Evolutionary conservation across 306 rosid species (phyloP).

Genomic region (Pterocarpus santalinus): DNA sequence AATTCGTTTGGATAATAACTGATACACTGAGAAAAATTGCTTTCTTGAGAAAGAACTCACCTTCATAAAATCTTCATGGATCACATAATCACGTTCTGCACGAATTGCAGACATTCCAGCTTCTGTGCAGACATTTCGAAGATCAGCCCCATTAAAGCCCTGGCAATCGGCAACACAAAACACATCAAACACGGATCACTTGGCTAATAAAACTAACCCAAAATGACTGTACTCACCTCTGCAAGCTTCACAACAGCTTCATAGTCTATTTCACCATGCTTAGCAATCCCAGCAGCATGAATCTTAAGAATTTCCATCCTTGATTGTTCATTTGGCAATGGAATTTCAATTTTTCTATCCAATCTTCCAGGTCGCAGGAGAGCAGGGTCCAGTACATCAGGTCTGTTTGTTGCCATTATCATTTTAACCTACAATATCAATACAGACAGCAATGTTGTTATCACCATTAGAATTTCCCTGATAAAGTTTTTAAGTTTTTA

Average conservation of each 20-base stretch:
- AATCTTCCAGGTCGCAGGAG: conserved; percentile 82
- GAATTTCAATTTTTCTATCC: conserved; percentile 83
- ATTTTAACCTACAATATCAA: conserved; percentile 66
- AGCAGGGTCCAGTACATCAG: conserved; percentile 80
- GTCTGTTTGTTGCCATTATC: conserved; percentile 86
- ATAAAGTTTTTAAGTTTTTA: not conserved
- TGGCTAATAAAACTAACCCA: not conserved
- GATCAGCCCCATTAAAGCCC: conserved; percentile 87
- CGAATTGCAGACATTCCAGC: conserved; percentile 87
- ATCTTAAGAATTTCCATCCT: conserved; percentile 80
- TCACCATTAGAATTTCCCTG: conserved; percentile 9
- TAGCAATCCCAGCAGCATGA: conserved; percentile 85
- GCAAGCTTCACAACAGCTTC: conserved; percentile 87
- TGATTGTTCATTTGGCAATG: conserved; percentile 80
- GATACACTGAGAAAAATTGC: not conserved
- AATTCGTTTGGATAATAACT: not conserved
- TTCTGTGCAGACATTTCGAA: conserved; percentile 81
- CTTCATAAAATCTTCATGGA: conserved; percentile 87
- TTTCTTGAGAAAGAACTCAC: conserved; percentile 32
- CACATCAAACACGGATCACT: not conserved
- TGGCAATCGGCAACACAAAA: conserved; percentile 17
- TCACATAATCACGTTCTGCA: conserved; percentile 79
- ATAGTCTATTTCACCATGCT: conserved; percentile 82
- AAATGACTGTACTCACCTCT: conserved; percentile 54
- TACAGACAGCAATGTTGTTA: not conserved